Evolutionary conservation across 2,329 filamentous ascomycete genomes (phyloP).

Genomic region (Aspergillus neoniger): DNA sequence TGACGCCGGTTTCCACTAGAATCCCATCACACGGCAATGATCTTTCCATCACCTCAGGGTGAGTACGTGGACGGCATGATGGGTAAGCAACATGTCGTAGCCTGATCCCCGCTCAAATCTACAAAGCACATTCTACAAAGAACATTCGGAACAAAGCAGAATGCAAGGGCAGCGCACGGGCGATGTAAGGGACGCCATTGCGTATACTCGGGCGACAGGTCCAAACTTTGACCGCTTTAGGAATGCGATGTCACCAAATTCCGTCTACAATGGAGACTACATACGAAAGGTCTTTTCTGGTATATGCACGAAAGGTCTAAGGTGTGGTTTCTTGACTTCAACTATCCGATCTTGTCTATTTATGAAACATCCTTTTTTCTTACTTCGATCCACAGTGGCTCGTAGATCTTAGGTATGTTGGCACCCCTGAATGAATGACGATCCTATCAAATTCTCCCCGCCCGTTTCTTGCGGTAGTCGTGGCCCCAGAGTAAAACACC

Average conservation of each 20-base stretch:
- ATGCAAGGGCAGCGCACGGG: no score
- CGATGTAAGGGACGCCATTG: no score
- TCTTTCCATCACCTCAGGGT: no score
- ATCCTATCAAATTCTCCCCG: neutral
- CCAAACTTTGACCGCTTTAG: no score
- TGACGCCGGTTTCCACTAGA: neutral
- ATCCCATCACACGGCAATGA: neutral
- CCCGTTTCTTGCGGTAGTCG: neutral
- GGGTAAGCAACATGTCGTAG: no score
- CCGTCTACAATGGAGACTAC: no score
- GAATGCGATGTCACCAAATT: no score
- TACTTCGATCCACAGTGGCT: neutral
- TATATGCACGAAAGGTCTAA: neutral
- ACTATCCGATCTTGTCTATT: neutral
- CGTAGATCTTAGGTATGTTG: neutral
- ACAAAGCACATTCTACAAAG: no score
- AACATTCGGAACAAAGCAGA: no score
- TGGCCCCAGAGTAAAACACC: neutral
- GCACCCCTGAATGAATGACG: neutral
- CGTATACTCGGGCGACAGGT: no score
- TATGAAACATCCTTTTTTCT: neutral
- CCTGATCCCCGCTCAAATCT: no score
- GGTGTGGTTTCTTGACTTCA: neutral
- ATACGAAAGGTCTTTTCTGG: neutral
- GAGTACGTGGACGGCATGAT: no score